Percentiles rank a stretch among this genome's conserved stretches.
These are phyloP conservation scores for Mollisia scopiformis DNA, from an alignment of 2,329 filamentous ascomycete genomes.

Conservation along the genomic window DNA sequence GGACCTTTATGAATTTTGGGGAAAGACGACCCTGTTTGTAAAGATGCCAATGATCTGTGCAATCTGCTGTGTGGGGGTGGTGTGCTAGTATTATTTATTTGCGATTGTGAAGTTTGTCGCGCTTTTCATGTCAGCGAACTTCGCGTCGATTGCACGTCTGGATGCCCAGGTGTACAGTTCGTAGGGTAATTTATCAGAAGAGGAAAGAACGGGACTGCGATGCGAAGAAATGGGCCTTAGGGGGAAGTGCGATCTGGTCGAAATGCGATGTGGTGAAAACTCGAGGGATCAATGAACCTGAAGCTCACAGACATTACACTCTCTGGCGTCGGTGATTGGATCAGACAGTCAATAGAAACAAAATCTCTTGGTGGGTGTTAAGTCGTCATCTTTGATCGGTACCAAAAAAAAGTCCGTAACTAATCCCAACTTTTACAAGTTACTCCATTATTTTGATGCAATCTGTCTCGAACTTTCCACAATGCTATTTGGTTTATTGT, in stretches of 20 bases:
- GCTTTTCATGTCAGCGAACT: neutral
- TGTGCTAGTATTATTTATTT: conserved; percentile 18
- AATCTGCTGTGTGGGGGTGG: conserved; percentile 17
- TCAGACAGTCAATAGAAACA: neutral
- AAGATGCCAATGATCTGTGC: conserved; percentile 4
- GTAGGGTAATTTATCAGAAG: neutral
- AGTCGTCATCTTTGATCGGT: too few relatives aligned
- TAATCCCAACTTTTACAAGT: neutral
- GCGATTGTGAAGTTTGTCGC: conserved; percentile 7
- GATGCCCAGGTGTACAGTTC: neutral
- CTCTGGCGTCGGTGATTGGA: too few relatives aligned
- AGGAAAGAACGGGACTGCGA: neutral
- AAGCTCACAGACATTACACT: too few relatives aligned
- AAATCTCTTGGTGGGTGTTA: too few relatives aligned
- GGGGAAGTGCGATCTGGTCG: neutral
- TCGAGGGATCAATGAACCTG: too few relatives aligned
- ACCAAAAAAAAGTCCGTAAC: too few relatives aligned
- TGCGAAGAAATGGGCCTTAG: neutral
- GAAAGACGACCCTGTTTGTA: conserved; percentile 2
- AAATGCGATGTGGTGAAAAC: neutral
- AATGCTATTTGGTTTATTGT: neutral
- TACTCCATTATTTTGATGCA: neutral
- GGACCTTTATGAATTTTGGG: conserved; percentile 6
- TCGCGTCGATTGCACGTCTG: neutral
- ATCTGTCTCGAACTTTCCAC: neutral